These are phyloP conservation scores for Cordyceps fumosorosea DNA, from an alignment of 2,329 filamentous ascomycete species.

Conservation along the genomic window DNA sequence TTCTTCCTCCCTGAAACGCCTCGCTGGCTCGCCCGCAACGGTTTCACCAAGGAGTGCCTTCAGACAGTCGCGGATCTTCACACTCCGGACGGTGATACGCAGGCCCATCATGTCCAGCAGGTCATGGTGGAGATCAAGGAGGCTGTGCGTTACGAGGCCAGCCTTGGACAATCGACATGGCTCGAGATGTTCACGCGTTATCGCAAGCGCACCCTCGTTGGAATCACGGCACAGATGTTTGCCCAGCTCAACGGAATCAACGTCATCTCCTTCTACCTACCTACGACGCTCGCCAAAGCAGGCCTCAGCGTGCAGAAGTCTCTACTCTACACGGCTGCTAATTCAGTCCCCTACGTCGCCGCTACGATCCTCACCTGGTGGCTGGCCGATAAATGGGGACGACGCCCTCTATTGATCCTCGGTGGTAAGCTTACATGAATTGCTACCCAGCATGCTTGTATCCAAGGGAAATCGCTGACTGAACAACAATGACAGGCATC, in stretches of 20 bases:
- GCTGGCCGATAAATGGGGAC: neutral
- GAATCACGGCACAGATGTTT: neutral
- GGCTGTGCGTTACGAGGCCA: neutral
- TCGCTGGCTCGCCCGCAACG: neutral
- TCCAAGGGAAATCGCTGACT: too few species aligned
- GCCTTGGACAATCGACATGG: neutral
- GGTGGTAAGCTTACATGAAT: neutral
- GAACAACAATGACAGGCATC: too few species aligned
- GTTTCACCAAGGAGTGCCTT: neutral
- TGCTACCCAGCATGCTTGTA: too few species aligned
- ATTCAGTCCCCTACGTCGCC: neutral
- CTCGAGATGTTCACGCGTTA: neutral
- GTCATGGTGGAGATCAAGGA: neutral
- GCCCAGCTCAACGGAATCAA: neutral
- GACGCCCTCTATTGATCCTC: neutral
- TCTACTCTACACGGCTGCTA: neutral
- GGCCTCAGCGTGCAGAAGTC: neutral
- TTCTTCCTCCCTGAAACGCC: neutral
- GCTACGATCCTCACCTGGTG: neutral
- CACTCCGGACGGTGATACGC: neutral
- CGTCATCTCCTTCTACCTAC: neutral
- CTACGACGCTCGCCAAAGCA: neutral
- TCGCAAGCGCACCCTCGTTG: neutral
- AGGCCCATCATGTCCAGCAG: neutral
- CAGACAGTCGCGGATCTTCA: neutral